Base-by-base conservation (phyloP, 345 rosid species). In the Lepidium sativum region DNA sequence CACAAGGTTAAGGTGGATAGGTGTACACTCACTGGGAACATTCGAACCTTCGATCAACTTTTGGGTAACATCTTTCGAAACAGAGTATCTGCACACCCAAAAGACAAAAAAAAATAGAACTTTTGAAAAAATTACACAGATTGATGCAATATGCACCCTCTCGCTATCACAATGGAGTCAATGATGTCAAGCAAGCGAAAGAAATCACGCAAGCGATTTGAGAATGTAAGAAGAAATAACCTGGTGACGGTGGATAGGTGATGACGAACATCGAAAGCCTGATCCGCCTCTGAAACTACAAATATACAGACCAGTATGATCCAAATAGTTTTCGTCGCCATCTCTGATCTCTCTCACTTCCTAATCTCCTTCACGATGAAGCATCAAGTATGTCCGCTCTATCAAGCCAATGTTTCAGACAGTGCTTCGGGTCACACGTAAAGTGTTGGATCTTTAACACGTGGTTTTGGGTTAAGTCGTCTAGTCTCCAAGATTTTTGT, bases 1-100 rank as follows among this genome's bases (percentile, higher is more conserved):
- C 96, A 94, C 96, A n/a, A 94, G 90, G 71, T 87, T 94, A 57
- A 94, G 66, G 80, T 94, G 97, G n/a, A 90, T 79, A 42, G 96
- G 95, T 65, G 70, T 72, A 75, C 99, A 94, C 21, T 81, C 87
- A 62, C 74, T 62, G 1, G 90, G 90, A 33, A 83, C 59, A 31
- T 67, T 54, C 20, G 90, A 77, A 6, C 78, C 79, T 14, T 61
- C 63, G 20, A 75, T 82, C 38, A 74, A 66, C 32, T 63, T 67
- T 27, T 62, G 79, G 6, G 41, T 56, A 17, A 82, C 79, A 76
- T 79, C 84, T 70, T 82, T 86, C 54, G 73, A 86, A 33, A 39
- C 84, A 54, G 74, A 81, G 68, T 94, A 90, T 75, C 97, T 94
- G 83, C 82, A 71, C 31, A 48, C 63, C 31, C 31, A 27, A 8